phyloP scores from a whole-genome alignment of 2,329 filamentous ascomycete genomes.

The Fusarium sp. region DNA sequence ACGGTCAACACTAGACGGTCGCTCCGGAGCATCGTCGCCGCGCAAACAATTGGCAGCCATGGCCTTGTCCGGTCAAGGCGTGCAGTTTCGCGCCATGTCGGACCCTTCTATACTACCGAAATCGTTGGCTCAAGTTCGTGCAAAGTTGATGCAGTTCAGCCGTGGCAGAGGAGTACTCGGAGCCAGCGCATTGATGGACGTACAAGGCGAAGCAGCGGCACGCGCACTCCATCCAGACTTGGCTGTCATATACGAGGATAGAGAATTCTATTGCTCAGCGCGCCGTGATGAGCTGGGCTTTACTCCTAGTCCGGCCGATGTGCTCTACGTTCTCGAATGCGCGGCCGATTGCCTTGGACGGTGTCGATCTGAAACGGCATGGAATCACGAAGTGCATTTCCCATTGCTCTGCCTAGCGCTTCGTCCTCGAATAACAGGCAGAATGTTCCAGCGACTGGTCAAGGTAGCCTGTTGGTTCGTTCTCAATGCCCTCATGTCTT shows the following conservation, averaged over 20 bases:
- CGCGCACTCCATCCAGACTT: background rate
- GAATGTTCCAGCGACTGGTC: background rate
- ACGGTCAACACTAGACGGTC: background rate
- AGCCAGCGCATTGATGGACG: fast-evolving
- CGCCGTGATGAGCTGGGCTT: background rate
- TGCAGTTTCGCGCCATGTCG: background rate
- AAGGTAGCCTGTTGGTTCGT: background rate
- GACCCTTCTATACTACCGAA: background rate
- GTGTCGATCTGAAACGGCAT: background rate
- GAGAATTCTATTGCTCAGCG: background rate
- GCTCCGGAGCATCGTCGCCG: background rate
- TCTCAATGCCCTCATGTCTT: fast-evolving
- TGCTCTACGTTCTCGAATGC: constrained; percentile 2
- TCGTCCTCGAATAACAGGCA: background rate
- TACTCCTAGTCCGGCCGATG: background rate
- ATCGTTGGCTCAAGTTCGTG: background rate
- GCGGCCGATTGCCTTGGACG: background rate
- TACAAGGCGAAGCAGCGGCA: background rate
- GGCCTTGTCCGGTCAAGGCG: background rate
- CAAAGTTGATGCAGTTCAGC: background rate
- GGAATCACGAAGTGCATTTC: constrained; percentile 1
- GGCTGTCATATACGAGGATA: background rate
- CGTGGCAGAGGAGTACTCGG: background rate
- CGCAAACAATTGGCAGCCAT: background rate
- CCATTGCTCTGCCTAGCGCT: background rate